Percentiles rank a stretch among this genome's conserved stretches.
Conservation (phyloP, 2,329 filamentous ascomycete genomes). For the Pyrenophora teres region DNA sequence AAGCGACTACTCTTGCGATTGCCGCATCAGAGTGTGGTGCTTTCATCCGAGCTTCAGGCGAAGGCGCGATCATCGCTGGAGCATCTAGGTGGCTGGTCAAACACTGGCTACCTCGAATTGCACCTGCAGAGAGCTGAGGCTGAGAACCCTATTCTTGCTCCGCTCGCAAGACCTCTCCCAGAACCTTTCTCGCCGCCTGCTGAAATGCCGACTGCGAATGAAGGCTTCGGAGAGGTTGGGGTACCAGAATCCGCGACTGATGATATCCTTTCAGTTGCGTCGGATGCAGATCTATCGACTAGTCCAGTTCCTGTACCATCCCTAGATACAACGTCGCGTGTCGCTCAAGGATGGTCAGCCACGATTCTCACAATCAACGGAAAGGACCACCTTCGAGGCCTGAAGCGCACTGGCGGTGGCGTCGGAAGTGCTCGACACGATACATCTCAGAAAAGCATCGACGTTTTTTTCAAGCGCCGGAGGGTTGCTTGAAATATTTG, state of each 20-base stretch:
- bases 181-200: constrained; percentile 1
- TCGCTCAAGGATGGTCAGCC: constrained; percentile 51
- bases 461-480: constrained; percentile 73
- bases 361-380: constrained; percentile 69
- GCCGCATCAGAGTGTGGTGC: constrained; percentile 50
- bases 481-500: constrained; percentile 45
- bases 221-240: constrained; percentile 1
- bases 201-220: constrained; percentile 1
- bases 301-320: not conserved
- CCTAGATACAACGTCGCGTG: constrained; percentile 1
- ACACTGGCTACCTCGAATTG: constrained; percentile 66
- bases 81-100: constrained; percentile 65
- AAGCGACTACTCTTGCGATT: constrained; percentile 64
- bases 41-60: constrained; percentile 52
- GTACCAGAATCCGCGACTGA: not conserved
- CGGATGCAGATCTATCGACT: not conserved
- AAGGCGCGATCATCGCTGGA: constrained; percentile 52
- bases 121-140: constrained; percentile 29
- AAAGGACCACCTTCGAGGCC: constrained; percentile 69
- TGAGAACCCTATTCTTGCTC: not conserved
- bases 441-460: constrained; percentile 73
- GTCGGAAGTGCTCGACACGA: constrained; percentile 81
- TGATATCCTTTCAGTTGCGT: not conserved
- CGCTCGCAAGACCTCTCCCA: not conserved
- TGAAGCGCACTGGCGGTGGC: constrained; percentile 81